Evolutionary conservation across 345 rosid genomes (phyloP).

Genomic region (Geranium rotundifolium): DNA sequence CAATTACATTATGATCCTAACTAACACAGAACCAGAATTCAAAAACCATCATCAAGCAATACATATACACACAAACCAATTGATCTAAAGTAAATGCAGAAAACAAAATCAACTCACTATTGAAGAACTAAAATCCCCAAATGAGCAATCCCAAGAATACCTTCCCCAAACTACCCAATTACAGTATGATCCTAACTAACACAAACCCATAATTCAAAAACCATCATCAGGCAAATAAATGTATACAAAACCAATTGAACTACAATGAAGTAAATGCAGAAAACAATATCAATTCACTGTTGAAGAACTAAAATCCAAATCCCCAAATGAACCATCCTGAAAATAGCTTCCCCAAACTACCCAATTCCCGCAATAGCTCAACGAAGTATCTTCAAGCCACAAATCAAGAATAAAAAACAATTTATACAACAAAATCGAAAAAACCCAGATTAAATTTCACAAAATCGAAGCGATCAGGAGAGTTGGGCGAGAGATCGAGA

Average conservation of each 20-base stretch:
- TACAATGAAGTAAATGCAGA: too few species aligned
- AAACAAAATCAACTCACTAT: not conserved
- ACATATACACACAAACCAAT: too few species aligned
- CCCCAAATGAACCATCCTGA: not conserved
- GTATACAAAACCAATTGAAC: too few species aligned
- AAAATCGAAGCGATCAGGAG: not conserved
- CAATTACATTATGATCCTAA: too few species aligned
- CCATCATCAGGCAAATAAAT: too few species aligned
- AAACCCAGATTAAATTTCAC: not conserved
- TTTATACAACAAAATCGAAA: too few species aligned
- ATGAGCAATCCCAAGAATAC: too few species aligned
- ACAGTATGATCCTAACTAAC: not conserved
- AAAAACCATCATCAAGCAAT: too few species aligned
- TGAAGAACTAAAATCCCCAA: not conserved
- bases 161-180: too few species aligned
- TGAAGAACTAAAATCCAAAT: too few species aligned
- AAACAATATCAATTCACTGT: too few species aligned
- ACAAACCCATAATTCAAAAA: not conserved
- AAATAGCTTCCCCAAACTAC: not conserved
- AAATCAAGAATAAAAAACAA: not conserved
- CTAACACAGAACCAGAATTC: not conserved
- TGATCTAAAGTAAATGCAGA: not conserved
- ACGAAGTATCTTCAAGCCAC: not conserved
- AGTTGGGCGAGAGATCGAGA: not conserved
- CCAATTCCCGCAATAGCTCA: too few species aligned